Evolutionary conservation across 78 protist genomes (phyloP).

Genomic region (Protostelium mycophagum): DNA sequence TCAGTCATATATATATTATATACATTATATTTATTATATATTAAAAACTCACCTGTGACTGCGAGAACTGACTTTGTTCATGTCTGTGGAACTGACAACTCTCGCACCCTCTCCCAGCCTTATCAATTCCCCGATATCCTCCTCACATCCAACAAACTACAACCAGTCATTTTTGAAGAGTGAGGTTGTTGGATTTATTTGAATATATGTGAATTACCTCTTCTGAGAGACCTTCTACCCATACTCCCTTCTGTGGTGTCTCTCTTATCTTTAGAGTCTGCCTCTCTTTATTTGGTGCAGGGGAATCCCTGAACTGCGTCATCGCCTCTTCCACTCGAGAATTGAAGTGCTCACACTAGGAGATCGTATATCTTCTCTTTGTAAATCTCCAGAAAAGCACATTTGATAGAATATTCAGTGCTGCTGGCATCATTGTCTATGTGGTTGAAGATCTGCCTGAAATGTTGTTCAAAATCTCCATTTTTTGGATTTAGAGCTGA

Average conservation of each 20-base stretch:
- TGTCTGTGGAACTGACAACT: constrained; percentile 33
- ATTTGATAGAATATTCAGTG: constrained; percentile 39
- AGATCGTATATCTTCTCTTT: constrained; percentile 60
- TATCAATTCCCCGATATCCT: not conserved
- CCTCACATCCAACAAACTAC: not conserved
- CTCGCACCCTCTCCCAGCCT: constrained; percentile 39
- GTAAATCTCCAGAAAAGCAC: constrained; percentile 61
- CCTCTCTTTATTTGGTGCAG: constrained; percentile 27
- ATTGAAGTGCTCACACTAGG: not conserved
- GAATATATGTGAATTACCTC: constrained; percentile 6
- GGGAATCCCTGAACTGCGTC: not conserved
- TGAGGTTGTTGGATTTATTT: not conserved
- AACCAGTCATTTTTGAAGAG: not conserved
- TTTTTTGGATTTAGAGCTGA: no score
- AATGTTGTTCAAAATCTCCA: constrained; percentile 29
- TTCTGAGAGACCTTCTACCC: constrained; percentile 54
- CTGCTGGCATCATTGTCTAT: constrained; percentile 27
- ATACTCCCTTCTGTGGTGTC: constrained; percentile 48
- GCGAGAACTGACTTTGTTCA: constrained; percentile 58
- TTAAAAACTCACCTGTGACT: constrained; percentile 7
- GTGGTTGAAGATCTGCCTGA: constrained; percentile 35
- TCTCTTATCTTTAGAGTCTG: constrained; percentile 42
- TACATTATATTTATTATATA: not conserved
- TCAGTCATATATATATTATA: not conserved
- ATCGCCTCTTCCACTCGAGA: not conserved